Conservation (phyloP, 768 basidiomycete genomes). For the Trametes coccinea region DNA sequence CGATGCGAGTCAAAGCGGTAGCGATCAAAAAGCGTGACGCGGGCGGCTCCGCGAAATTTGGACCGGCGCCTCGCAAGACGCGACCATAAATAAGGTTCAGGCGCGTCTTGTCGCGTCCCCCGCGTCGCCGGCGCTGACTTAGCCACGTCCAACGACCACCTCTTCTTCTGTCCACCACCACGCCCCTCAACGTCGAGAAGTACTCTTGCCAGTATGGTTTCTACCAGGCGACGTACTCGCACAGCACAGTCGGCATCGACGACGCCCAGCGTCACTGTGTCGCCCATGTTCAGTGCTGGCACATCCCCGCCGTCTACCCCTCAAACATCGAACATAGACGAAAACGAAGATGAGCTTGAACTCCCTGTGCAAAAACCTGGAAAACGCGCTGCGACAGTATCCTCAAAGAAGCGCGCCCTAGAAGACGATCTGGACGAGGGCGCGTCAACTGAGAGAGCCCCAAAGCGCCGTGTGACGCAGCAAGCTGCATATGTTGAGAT, state of each 20-base stretch:
- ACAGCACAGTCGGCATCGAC: conserved; percentile 36
- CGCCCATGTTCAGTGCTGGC: conserved; percentile 52
- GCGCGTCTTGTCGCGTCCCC: conserved; percentile 26
- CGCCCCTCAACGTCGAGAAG: not conserved
- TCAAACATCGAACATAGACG: conserved; percentile 46
- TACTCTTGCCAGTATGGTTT: conserved; percentile 18
- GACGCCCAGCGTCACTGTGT: conserved; percentile 43
- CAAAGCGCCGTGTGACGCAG: conserved; percentile 25
- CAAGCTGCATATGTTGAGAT: conserved; percentile 29
- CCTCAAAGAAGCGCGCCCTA: conserved; percentile 25
- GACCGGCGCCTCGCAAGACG: conserved; percentile 19
- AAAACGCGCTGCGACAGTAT: not conserved
- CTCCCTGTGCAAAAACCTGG: not conserved
- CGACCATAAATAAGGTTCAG: conserved; percentile 32
- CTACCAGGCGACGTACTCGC: conserved; percentile 24
- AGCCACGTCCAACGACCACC: conserved; percentile 11
- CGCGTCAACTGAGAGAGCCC: conserved; percentile 6
- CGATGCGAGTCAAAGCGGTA: not conserved
- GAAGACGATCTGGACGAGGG: conserved; percentile 7
- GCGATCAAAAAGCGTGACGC: not conserved
- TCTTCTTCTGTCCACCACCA: not conserved
- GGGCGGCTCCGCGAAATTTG: conserved; percentile 12
- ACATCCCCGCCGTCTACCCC: conserved; percentile 53
- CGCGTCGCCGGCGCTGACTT: conserved; percentile 21
- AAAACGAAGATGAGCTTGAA: conserved; percentile 13